Evolutionary conservation across 306 rosid species (phyloP), one percentile per base, ranked within the genome.

Genomic region (Glycine tomentella): DNA sequence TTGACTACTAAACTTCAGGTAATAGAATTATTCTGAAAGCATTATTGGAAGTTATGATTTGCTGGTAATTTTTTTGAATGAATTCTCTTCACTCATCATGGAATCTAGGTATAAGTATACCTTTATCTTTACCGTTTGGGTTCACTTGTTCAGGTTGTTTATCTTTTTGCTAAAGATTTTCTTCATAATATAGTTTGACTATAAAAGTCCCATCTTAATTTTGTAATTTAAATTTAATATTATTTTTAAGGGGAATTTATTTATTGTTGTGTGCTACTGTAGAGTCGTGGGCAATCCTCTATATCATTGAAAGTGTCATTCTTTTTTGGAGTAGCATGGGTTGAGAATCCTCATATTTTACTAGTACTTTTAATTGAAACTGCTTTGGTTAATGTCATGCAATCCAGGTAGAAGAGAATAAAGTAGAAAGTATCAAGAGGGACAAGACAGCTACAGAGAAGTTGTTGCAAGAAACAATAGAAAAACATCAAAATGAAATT

Each of bases 381-480:
- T 34, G n/a, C 31, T 69, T 64, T 68, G 79, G 72, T 73, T 81
- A 65, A 76, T 86, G 81, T 53, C 77, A 55, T 85, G 70, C 66
- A 76, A 74, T 70, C 62, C 90, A 96, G 99, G 91, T 96, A 55
- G 99, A 96, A 88, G 99, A 96, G 91, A 96, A 87, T 84, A 96
- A 92, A 87, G 99, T 93, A 46, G 99, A 96, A 78, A 96, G 99
- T 72, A 90, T 96, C 86, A 96, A 87, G 88, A 88, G 82, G 88
- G 99, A 96, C 91, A 96, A 96, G 88, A 76, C 88, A 50, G 97
- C 99, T 69, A 96, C 99, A 33, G 99, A 96, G 89, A 90, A 85
- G 79, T 85, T 93, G 79, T 88, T 96, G 85, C 99, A 93, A 90
- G 99, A 96, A 87, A 87, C 97, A 74, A 92, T 92, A 78, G 98